Evolutionary conservation across 2,329 filamentous ascomycete species (phyloP).

Genomic region (Claviceps spartinae): DNA sequence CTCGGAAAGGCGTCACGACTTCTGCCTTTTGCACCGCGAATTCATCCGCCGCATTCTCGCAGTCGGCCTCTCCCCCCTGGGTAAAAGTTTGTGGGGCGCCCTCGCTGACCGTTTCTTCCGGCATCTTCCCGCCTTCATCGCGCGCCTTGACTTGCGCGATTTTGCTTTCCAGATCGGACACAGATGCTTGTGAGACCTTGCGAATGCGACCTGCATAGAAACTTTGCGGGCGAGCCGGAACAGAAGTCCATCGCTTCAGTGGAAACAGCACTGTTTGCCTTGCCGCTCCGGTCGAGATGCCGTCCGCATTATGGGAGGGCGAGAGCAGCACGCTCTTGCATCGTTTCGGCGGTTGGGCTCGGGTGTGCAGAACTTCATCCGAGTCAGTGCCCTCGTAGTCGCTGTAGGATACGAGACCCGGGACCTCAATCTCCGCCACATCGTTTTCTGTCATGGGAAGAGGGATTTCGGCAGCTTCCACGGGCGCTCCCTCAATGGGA

Average conservation of each 20-base stretch:
- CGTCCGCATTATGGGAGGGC: conserved; percentile 12
- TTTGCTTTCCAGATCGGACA: not conserved
- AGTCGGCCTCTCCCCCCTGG: conserved; percentile 4
- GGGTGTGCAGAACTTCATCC: conserved; percentile 12
- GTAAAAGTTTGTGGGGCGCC: not conserved
- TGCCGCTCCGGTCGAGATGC: conserved; percentile 7
- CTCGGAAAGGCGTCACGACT: conserved; percentile 41
- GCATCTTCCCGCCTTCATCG: not conserved
- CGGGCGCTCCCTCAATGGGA: conserved; percentile 16
- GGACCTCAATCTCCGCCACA: conserved; percentile 67
- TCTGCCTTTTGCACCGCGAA: conserved; percentile 41
- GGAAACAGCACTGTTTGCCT: conserved; percentile 17
- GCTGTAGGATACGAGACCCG: conserved; percentile 48
- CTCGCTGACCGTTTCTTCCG: not conserved
- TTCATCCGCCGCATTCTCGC: conserved; percentile 29
- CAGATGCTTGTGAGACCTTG: not conserved
- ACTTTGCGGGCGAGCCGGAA: conserved; percentile 25
- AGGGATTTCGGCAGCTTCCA: conserved; percentile 37
- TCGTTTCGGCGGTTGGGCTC: conserved; percentile 16
- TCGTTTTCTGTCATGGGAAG: conserved; percentile 55
- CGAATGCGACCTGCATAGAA: conserved; percentile 1
- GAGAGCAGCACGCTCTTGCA: conserved; percentile 31
- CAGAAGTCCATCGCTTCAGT: conserved; percentile 34
- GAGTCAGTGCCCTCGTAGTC: conserved; percentile 45
- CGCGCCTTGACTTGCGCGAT: not conserved